Base-by-base conservation (phyloP, 805 yeast species). In the Lipomyces sp. region DNA sequence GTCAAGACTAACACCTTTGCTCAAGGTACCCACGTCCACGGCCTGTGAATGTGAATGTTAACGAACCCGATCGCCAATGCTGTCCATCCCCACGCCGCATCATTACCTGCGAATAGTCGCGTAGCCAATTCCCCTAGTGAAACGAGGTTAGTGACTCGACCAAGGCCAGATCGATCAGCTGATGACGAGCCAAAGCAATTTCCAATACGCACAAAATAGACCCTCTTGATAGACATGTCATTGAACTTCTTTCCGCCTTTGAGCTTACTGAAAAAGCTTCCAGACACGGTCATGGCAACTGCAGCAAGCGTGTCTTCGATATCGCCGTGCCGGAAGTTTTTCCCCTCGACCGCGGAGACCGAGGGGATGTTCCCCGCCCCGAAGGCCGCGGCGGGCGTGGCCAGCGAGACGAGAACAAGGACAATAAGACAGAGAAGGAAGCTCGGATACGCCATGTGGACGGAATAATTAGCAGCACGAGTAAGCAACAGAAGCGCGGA, bases 341-440 rank as follows among this genome's bases (percentile, higher is more conserved):
- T 47, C 37, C 63, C 62, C 38, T 58, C 63, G 28, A 60, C 36
- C 3, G 46, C 53, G 13, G 61, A 55, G 21, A 53, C 44, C 3
- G 63, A 60, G 16, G 63, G 63, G 23, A 59, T 56, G 42, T 58
- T 57, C 16, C 63, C 63, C 18, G 63, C 64, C 13, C 63, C 63
- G 39, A 60, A 60, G 28, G 63, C 64, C 6, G 36, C 33, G 29
- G 32, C 37, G n/a, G 29, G 43, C 4, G 38, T 7, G 13, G 49
- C 31, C 24, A 45, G 29, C 14, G 26, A 14, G 5, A 38, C 38
- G 8, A 45, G 19, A 6, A 24, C 43, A 11, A 39, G 24, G 3
- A 19, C 47, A 14, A 44, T 2, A 11, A 22, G 31, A 2, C 35
- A 32, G 22, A 33, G n/a, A 33, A 26, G 14, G 16, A 26, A 16